Evolutionary conservation across 768 basidiomycete species (phyloP).

Genomic region (Tylopilus sp.): DNA sequence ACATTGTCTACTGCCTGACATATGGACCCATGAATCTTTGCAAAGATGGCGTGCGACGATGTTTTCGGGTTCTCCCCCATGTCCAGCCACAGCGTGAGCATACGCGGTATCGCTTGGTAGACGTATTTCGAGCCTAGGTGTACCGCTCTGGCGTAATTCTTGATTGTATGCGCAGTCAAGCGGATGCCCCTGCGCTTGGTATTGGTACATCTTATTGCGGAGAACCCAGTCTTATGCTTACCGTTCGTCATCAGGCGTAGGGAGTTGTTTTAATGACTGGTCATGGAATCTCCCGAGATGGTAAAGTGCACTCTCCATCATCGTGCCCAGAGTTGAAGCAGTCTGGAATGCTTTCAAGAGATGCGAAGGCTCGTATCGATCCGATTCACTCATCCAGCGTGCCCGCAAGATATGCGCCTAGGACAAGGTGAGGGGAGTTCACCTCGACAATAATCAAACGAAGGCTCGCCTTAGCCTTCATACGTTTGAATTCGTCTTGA

Average conservation of each 20-base stretch:
- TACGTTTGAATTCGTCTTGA: constrained; percentile 43
- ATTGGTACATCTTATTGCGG: neutral
- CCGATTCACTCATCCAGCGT: constrained; percentile 91
- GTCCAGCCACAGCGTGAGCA: constrained; percentile 94
- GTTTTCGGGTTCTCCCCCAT: constrained; percentile 54
- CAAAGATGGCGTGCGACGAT: constrained; percentile 39
- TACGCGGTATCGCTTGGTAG: constrained; percentile 91
- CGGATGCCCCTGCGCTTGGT: constrained; percentile 45
- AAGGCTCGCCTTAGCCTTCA: constrained; percentile 67
- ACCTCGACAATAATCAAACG: neutral
- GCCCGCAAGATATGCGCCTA: constrained; percentile 80
- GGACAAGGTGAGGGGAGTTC: neutral
- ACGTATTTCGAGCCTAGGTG: constrained; percentile 88
- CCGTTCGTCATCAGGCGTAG: constrained; percentile 52
- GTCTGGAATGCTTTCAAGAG: constrained; percentile 58
- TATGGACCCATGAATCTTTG: constrained; percentile 56
- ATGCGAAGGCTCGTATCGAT: constrained; percentile 64
- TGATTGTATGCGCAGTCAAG: constrained; percentile 65
- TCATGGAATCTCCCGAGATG: constrained; percentile 90
- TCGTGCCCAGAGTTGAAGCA: constrained; percentile 47
- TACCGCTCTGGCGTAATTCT: constrained; percentile 67
- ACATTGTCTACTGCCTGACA: constrained; percentile 53
- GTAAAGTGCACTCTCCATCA: constrained; percentile 83
- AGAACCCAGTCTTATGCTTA: constrained; percentile 17
- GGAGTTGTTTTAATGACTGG: constrained; percentile 59